Evolutionary conservation across 306 rosid genomes (phyloP).

Genomic region (Cotoneaster glaucophyllus): DNA sequence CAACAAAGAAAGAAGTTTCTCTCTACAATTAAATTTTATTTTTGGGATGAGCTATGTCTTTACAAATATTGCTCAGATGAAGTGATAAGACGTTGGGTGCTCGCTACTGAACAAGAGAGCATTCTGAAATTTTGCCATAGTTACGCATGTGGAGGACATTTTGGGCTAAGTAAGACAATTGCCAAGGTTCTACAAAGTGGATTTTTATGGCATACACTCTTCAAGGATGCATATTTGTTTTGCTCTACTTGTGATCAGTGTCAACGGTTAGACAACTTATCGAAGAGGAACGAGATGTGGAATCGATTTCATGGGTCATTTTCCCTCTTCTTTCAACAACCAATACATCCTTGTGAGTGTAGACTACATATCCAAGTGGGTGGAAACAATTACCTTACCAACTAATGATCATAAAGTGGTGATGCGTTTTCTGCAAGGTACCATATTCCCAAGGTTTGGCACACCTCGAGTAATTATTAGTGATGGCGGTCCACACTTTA

Average conservation of each 20-base stretch:
- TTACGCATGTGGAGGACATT: background rate
- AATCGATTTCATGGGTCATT: background rate
- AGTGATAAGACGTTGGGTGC: background rate
- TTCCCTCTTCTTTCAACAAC: background rate
- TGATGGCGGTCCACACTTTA: too few relatives aligned
- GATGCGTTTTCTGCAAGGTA: too few relatives aligned
- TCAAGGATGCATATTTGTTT: background rate
- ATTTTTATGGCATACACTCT: background rate
- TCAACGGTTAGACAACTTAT: background rate
- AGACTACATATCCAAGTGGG: too few relatives aligned
- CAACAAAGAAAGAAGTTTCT: background rate
- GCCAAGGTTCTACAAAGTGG: background rate
- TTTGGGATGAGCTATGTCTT: background rate
- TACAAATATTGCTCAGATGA: background rate
- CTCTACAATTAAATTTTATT: background rate
- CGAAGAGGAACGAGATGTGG: background rate
- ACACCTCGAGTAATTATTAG: too few relatives aligned
- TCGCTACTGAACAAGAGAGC: background rate
- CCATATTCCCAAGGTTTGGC: too few relatives aligned
- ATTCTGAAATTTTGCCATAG: background rate
- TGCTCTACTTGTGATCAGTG: background rate
- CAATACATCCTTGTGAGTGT: background rate
- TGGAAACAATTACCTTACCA: background rate
- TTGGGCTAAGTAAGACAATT: background rate
- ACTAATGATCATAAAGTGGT: background rate